Evolutionary conservation across 2,329 filamentous ascomycete species (phyloP).

Genomic region (Amauroascus verrucosus): DNA sequence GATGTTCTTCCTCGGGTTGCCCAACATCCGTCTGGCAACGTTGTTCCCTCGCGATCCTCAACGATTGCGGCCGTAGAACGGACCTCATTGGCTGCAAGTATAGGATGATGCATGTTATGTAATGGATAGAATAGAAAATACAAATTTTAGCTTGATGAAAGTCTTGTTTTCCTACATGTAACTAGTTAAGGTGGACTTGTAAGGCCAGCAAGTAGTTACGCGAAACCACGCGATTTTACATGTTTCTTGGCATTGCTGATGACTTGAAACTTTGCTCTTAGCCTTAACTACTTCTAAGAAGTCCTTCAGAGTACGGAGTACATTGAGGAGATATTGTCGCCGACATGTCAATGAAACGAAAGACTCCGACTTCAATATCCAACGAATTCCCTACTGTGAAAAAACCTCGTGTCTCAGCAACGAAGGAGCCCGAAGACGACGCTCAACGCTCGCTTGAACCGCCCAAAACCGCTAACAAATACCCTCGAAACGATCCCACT

Average conservation of each 20-base stretch:
- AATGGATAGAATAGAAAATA: neutral
- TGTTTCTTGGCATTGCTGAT: neutral
- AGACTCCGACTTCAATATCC: conserved; percentile 7
- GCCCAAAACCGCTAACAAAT: conserved; percentile 20
- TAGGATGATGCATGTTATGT: neutral
- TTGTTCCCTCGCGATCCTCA: conserved; percentile 56
- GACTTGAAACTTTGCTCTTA: too few relatives aligned
- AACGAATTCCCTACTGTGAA: conserved; percentile 20
- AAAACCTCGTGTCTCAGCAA: conserved; percentile 24
- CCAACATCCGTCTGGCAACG: conserved; percentile 52
- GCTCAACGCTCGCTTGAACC: conserved; percentile 15
- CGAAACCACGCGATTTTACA: neutral
- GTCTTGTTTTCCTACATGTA: too few relatives aligned
- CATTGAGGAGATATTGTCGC: neutral
- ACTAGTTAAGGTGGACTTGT: too few relatives aligned
- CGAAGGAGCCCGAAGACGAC: conserved; percentile 23
- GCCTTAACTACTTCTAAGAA: too few relatives aligned
- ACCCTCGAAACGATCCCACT: conserved; percentile 47
- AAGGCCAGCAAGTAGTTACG: too few relatives aligned
- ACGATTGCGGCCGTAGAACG: conserved; percentile 37
- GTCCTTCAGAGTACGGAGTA: too few relatives aligned
- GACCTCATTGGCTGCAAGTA: conserved; percentile 1
- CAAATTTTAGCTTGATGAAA: neutral
- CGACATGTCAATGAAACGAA: conserved; percentile 15
- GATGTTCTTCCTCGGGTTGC: conserved; percentile 55